Evolutionary conservation across 2,329 filamentous ascomycete species (phyloP).

Genomic region (Hypomyces perniciosus): DNA sequence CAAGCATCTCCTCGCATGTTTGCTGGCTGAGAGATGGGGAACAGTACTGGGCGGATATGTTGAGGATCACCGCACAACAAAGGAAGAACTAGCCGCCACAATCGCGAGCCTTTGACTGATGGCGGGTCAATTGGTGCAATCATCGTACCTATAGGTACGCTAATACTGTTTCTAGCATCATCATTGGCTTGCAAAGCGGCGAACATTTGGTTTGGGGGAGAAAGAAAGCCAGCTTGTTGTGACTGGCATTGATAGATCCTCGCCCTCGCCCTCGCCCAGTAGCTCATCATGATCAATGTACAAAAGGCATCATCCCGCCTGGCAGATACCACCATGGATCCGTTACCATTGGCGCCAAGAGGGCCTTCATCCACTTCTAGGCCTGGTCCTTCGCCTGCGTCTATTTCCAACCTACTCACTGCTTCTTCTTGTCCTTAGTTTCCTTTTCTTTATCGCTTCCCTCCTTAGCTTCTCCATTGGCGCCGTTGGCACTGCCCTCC

Average conservation of each 20-base stretch:
- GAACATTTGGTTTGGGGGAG: too few relatives aligned
- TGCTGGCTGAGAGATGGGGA: constrained; percentile 63
- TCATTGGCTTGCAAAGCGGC: too few relatives aligned
- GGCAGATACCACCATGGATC: neutral
- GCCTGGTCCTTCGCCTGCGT: neutral
- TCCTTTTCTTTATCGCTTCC: constrained; percentile 48
- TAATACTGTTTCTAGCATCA: too few relatives aligned
- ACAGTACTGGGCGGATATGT: constrained; percentile 51
- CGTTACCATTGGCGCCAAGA: neutral
- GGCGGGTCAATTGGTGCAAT: neutral
- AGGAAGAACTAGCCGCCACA: constrained; percentile 69
- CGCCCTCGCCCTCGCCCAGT: neutral
- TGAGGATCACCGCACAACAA: constrained; percentile 46
- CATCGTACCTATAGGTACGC: too few relatives aligned
- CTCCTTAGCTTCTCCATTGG: constrained; percentile 45
- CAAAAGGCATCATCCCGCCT: neutral
- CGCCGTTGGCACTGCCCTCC: constrained; percentile 37
- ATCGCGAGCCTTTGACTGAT: constrained; percentile 36
- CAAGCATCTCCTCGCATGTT: constrained; percentile 84
- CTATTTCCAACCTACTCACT: constrained; percentile 6
- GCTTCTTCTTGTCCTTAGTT: constrained; percentile 48
- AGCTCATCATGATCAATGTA: constrained; percentile 6
- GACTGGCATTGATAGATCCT: constrained; percentile 1
- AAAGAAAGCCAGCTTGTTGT: constrained; percentile 5
- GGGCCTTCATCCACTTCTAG: neutral